Evolutionary conservation across 1,284 basidiomycete genomes (phyloP).

Genomic region (Kalmanozyma brasiliensis): DNA sequence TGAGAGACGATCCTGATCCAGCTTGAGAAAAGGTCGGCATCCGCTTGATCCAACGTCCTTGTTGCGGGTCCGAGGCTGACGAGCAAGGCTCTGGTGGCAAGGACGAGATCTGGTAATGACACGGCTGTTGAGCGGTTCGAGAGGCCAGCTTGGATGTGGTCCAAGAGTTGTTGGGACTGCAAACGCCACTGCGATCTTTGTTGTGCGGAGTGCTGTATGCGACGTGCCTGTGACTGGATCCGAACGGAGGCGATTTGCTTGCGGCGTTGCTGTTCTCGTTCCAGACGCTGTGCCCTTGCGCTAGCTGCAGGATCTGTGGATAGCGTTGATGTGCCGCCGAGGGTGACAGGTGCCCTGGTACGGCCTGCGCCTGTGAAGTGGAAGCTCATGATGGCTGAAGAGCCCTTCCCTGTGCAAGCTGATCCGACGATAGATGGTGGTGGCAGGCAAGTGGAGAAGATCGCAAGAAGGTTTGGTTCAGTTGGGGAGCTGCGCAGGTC

Average conservation of each 20-base stretch:
- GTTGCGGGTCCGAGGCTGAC: slow-evolving; percentile 28
- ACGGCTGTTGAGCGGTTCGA: neutral
- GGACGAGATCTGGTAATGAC: slow-evolving; percentile 8
- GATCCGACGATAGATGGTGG: neutral
- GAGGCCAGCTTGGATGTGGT: slow-evolving; percentile 3
- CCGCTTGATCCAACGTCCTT: slow-evolving; percentile 10
- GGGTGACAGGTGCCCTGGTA: slow-evolving; percentile 33
- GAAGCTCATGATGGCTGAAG: slow-evolving; percentile 32
- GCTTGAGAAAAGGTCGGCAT: slow-evolving; percentile 13
- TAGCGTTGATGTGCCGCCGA: slow-evolving; percentile 39
- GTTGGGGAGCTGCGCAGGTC: too few relatives aligned
- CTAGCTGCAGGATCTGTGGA: slow-evolving; percentile 34
- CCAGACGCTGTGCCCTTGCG: slow-evolving; percentile 36
- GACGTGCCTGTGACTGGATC: slow-evolving; percentile 35
- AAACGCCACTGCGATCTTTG: slow-evolving; percentile 15
- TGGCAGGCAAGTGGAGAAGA: too few relatives aligned
- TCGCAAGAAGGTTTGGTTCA: too few relatives aligned
- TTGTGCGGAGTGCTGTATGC: slow-evolving; percentile 27
- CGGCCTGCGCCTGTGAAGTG: slow-evolving; percentile 51
- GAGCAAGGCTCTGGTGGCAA: slow-evolving; percentile 22
- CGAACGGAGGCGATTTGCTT: slow-evolving; percentile 17
- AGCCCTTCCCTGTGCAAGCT: neutral
- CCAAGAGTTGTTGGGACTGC: slow-evolving; percentile 12
- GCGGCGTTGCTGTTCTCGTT: slow-evolving; percentile 41
- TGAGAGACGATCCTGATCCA: slow-evolving; percentile 32